Base-by-base conservation (phyloP, 2,329 filamentous ascomycete genomes). In the Chalaropsis ovoidea region DNA sequence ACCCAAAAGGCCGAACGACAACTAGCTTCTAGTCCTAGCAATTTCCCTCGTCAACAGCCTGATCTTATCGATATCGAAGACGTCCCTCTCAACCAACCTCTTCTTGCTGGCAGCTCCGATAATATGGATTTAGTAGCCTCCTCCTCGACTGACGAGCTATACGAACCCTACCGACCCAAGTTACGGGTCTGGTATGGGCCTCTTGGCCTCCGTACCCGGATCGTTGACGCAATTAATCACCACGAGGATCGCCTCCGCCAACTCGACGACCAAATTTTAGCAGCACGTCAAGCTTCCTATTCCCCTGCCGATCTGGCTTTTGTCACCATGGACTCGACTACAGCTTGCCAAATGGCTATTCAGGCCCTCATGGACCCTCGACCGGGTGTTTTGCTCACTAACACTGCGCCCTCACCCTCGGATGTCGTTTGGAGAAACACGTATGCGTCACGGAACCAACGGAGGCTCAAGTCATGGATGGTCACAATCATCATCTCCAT, bases 391-490 rank as follows among this genome's bases (percentile, higher is more conserved):
- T 81, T 99, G 5, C 79, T 96, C 64, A 92, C 93, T 8, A 92
- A 90, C 67, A 82, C 88, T 35, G 92, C 93, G 2, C 94, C 94
- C 0, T 86, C 93, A 1, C 94, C 94, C 0, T 86, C 89, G 0
- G 93, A 97, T 73, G 86, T 99, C n/a, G 84, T 97, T 11, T 99
- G 95, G 94, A 82, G 81, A 69, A 96, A 97, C 72, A 97, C 91
- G 0, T 99, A 99, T 72, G 77, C 91, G 1, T 83, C 89, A 5
- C 85, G 90, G 1, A 81, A 83, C 10, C 81, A 83, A 68, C 86
- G 94, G 15, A 88, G 92, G 74, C 72, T 89, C 31, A 85, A 89
- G 69, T 85, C 89, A 0, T 97, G 93, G 91, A 78, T 80, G 3
- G 87, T 99, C 68, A 97, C 93, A 0, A 75, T 86, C 10, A 83